A percentile compares a stretch with the other conserved stretches of the same genome.
Evolutionary conservation across 805 yeast species (phyloP).

Genomic region (Candida qinlingensis): DNA sequence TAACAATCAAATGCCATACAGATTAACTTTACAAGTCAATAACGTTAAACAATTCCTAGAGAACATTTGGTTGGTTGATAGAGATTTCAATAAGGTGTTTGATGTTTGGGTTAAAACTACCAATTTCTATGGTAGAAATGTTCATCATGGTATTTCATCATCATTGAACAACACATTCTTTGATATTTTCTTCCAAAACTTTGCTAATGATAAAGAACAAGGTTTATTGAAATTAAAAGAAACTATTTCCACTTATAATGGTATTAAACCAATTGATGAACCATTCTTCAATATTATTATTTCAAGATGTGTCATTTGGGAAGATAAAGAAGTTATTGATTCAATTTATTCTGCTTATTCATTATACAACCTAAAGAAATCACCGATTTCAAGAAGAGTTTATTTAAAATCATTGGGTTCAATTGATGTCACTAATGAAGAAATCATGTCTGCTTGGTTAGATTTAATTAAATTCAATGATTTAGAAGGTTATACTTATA

Average conservation of each 20-base stretch:
- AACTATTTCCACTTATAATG: constrained; percentile 50
- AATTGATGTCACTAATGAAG: constrained; percentile 42
- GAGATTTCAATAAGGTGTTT: constrained; percentile 52
- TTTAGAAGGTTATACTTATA: constrained; percentile 48
- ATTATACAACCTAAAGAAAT: constrained; percentile 49
- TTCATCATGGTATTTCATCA: constrained; percentile 65
- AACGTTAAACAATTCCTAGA: constrained; percentile 59
- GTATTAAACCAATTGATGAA: constrained; percentile 61
- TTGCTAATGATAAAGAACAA: constrained; percentile 41
- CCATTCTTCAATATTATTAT: constrained; percentile 76
- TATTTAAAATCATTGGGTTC: constrained; percentile 68
- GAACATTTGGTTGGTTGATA: constrained; percentile 53
- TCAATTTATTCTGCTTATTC: constrained; percentile 57
- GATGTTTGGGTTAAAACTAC: constrained; percentile 61
- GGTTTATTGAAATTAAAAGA: constrained; percentile 54
- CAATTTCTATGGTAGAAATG: constrained; percentile 49
- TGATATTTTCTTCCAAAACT: constrained; percentile 58
- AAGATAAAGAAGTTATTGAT: constrained; percentile 56
- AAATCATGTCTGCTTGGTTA: constrained; percentile 54
- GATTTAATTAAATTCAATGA: constrained; percentile 46
- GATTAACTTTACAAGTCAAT: constrained; percentile 66
- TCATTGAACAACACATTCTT: constrained; percentile 67
- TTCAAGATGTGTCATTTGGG: constrained; percentile 64
- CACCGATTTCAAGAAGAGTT: constrained; percentile 70
- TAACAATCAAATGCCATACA: constrained; percentile 65